Evolutionary conservation across 2,329 filamentous ascomycete genomes (phyloP).

Genomic region (Colletotrichum magnum): DNA sequence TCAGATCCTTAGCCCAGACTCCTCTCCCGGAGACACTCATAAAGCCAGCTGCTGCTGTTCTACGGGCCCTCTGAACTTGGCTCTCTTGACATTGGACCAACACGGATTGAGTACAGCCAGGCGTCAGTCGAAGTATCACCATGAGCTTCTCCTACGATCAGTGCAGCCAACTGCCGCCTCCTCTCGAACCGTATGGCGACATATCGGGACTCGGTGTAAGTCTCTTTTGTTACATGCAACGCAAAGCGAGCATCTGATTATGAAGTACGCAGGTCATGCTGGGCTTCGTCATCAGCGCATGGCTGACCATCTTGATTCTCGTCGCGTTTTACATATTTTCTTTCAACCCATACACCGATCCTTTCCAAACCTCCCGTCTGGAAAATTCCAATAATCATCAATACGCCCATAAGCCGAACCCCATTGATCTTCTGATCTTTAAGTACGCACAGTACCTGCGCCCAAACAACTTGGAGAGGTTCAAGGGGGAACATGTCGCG

Average conservation of each 20-base stretch:
- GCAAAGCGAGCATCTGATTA: background rate
- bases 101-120: no score
- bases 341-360: slow-evolving; percentile 4
- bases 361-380: background rate
- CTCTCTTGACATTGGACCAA: no score
- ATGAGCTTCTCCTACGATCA: background rate
- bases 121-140: background rate
- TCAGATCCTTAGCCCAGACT: no score
- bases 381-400: background rate
- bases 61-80: no score
- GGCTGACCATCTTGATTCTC: slow-evolving; percentile 3
- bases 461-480: background rate
- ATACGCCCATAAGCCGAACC: background rate
- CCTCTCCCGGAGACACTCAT: no score
- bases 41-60: no score
- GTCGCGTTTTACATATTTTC: background rate
- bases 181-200: slow-evolving; percentile 8
- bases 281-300: slow-evolving; percentile 8
- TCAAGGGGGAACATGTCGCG: background rate
- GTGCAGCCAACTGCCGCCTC: background rate
- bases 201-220: slow-evolving; percentile 18
- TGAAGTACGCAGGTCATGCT: background rate
- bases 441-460: background rate
- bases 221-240: background rate
- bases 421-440: background rate